Evolutionary conservation across 805 yeast species (phyloP).

Genomic region (Komagataella kurtzmanii): DNA sequence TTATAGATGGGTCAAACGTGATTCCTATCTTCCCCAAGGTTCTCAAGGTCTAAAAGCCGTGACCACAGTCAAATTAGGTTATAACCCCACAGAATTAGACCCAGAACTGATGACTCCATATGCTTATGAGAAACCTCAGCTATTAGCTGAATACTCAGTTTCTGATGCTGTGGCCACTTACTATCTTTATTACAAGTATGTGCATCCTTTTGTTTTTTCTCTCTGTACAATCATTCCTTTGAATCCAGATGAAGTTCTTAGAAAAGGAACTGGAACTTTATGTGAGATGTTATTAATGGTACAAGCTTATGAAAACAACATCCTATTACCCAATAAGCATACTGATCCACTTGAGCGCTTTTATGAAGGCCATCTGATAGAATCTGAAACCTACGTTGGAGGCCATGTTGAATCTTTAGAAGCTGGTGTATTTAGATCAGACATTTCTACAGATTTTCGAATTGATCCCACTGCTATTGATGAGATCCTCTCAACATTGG

Average conservation of each 20-base stretch:
- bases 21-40: conserved; percentile 94
- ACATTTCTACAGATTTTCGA: conserved; percentile 59
- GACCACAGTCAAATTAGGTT: conserved; percentile 88
- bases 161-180: conserved; percentile 99
- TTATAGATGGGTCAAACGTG: conserved; percentile 95
- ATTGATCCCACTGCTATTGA: conserved; percentile 77
- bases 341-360: conserved; percentile 89
- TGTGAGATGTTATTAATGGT: conserved; percentile 98
- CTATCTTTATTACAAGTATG: conserved; percentile 89
- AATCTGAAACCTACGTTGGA: conserved; percentile 95
- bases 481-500: conserved; percentile 60
- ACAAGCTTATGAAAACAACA: conserved; percentile 72
- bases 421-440: conserved; percentile 95
- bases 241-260: conserved; percentile 88
- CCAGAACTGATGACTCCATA: conserved; percentile 98
- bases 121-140: conserved; percentile 88
- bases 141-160: conserved; percentile 90
- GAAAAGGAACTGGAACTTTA: conserved; percentile 97
- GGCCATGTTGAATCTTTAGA: conserved; percentile 97
- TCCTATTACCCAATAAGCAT: conserved; percentile 86
- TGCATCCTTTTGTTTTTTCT: conserved; percentile 93
- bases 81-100: conserved; percentile 91
- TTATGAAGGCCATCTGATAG: conserved; percentile 86
- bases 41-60: conserved; percentile 98
- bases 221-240: conserved; percentile 91